Evolutionary conservation across 106 monocot genomes (phyloP).

Genomic region (Chionographis japonica): DNA sequence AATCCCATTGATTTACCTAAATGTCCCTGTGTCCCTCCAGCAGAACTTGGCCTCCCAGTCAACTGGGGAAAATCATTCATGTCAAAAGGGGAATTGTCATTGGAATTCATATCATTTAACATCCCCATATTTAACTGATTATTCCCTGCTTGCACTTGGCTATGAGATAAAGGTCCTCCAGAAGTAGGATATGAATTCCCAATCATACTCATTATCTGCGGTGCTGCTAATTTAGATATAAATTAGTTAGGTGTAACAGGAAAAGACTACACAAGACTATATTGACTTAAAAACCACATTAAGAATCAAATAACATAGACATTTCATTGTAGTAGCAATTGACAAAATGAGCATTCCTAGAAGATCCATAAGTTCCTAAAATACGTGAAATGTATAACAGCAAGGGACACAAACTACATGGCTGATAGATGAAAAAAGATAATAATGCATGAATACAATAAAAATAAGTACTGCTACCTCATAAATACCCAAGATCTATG

Average conservation of each 20-base stretch:
- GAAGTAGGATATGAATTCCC: constrained; percentile 80
- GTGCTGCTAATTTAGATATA: constrained; percentile 31
- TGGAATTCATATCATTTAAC: constrained; percentile 70
- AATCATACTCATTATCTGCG: constrained; percentile 91
- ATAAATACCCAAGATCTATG: no score
- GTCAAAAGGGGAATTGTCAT: constrained; percentile 88
- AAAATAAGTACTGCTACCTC: background rate
- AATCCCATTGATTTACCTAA: constrained; percentile 36
- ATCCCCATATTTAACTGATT: constrained; percentile 74
- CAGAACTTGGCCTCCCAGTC: constrained; percentile 86
- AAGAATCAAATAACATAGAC: background rate
- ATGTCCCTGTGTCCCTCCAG: constrained; percentile 92
- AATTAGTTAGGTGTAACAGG: background rate
- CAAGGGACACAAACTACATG: background rate
- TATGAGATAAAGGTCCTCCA: constrained; percentile 74
- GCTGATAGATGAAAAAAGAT: background rate
- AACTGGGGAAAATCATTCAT: constrained; percentile 97
- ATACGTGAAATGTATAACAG: no score
- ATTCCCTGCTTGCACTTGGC: constrained; percentile 69
- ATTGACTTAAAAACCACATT: no score
- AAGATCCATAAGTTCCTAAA: background rate
- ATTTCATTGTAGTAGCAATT: background rate
- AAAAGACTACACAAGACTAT: background rate
- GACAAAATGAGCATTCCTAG: background rate
- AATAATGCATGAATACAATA: background rate